These are phyloP conservation scores for Thelonectria olida DNA, from an alignment of 2,329 filamentous ascomycete genomes.

Conservation along the genomic window DNA sequence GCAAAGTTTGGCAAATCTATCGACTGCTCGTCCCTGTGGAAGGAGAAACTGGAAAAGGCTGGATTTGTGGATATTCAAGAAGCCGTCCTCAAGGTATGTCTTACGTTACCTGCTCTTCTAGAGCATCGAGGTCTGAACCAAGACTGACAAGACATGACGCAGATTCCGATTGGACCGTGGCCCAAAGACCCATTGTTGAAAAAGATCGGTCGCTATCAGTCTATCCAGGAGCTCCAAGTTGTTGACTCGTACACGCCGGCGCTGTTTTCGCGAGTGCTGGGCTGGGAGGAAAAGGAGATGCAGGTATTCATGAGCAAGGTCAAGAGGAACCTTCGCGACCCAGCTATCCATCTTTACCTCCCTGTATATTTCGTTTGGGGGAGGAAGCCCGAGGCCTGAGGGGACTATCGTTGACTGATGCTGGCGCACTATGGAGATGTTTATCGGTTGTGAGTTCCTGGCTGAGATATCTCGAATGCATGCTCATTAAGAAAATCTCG, in stretches of 20 bases:
- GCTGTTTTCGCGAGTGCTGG: constrained; percentile 31
- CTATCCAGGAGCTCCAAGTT: constrained; percentile 28
- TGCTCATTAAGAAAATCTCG: too few species aligned
- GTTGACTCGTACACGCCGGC: constrained; percentile 30
- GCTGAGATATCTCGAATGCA: too few species aligned
- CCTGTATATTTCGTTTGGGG: constrained; percentile 35
- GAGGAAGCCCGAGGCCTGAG: constrained; percentile 26
- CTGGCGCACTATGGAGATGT: too few species aligned
- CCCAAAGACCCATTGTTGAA: constrained; percentile 3
- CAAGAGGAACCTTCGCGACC: constrained; percentile 30
- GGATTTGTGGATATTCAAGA: neutral
- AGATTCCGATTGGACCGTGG: constrained; percentile 2
- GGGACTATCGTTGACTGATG: too few species aligned
- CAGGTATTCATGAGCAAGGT: constrained; percentile 32
- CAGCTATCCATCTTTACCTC: constrained; percentile 31
- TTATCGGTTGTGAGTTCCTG: too few species aligned
- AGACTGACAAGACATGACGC: neutral
- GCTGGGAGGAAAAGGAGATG: constrained; percentile 31
- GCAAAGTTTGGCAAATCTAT: constrained; percentile 3
- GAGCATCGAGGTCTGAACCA: too few species aligned
- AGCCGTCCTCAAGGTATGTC: neutral
- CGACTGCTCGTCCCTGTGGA: neutral
- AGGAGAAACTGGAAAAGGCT: neutral
- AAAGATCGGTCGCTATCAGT: neutral
- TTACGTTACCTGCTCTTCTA: neutral